These are phyloP conservation scores for Eustoma russellianum DNA, from an alignment of 257 asterid species.

Conservation along the genomic window DNA sequence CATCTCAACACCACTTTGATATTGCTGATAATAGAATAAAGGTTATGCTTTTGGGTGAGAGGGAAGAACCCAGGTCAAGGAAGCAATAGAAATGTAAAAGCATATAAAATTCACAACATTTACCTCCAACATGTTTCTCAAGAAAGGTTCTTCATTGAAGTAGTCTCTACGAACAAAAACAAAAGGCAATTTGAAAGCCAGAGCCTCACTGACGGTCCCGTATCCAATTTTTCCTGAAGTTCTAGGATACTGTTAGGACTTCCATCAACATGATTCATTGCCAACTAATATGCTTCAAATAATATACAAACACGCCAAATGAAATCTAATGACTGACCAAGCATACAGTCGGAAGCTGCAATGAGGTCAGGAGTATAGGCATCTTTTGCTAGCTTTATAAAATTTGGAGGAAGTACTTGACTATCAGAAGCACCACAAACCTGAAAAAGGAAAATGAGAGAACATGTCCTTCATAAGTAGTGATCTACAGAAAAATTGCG, in stretches of 20 bases:
- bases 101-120: background rate
- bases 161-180: conserved; percentile 96
- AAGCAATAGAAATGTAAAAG: background rate
- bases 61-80: background rate
- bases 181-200: conserved; percentile 89
- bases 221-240: conserved; percentile 94
- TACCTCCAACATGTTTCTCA: conserved; percentile 99
- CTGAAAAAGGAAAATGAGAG: conserved; percentile 27
- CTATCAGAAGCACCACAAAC: conserved; percentile 96
- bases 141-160: conserved; percentile 94
- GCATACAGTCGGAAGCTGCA: conserved; percentile 99
- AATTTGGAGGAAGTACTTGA: conserved; percentile 76
- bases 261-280: conserved; percentile 5
- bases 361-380: conserved; percentile 87
- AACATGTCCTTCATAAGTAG: conserved; percentile 7
- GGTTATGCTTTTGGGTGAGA: conserved; percentile 1
- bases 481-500: conserved; percentile 6
- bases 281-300: conserved; percentile 4
- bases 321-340: conserved; percentile 43
- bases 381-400: conserved; percentile 77
- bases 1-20: conserved; percentile 98
- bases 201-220: conserved; percentile 95
- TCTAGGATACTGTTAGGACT: background rate
- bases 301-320: background rate
- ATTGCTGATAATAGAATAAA: conserved; percentile 34